A percentile compares a stretch with the other conserved stretches of the same genome.
Conservation (phyloP, 176 grass and related monocot genomes). For the Rhynchospora breviuscula region DNA sequence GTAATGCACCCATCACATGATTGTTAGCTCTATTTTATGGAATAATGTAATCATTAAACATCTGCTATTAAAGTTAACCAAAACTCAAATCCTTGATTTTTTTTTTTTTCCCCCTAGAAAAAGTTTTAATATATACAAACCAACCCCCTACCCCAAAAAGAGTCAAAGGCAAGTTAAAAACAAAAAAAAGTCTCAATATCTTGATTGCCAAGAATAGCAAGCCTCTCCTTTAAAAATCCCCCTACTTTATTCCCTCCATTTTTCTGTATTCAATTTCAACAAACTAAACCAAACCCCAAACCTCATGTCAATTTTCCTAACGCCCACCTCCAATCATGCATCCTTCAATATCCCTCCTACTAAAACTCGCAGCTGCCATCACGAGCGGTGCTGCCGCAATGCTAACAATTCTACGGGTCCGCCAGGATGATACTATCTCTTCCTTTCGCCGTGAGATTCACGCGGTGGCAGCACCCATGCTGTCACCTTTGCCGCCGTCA, state of each 20-base stretch:
- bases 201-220: neutral
- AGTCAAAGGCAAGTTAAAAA: too few relatives aligned
- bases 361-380: slow-evolving; percentile 56
- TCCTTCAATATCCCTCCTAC: slow-evolving; percentile 43
- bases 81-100: neutral
- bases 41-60: neutral
- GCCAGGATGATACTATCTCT: slow-evolving; percentile 36
- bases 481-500: slow-evolving; percentile 7
- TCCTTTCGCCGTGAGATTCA: slow-evolving; percentile 47
- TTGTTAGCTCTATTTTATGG: neutral
- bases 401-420: slow-evolving; percentile 33
- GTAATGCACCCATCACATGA: neutral
- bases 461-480: slow-evolving; percentile 3
- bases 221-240: neutral
- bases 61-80: neutral
- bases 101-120: neutral
- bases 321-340: neutral
- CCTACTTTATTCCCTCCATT: neutral
- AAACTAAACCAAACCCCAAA: neutral
- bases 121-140: neutral
- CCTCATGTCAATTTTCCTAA: slow-evolving; percentile 16
- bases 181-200: neutral
- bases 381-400: slow-evolving; percentile 41
- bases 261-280: slow-evolving; percentile 3
- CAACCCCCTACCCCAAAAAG: neutral